phyloP scores from a whole-genome alignment of 2,329 filamentous ascomycete species.

The Massarina eburnea region DNA sequence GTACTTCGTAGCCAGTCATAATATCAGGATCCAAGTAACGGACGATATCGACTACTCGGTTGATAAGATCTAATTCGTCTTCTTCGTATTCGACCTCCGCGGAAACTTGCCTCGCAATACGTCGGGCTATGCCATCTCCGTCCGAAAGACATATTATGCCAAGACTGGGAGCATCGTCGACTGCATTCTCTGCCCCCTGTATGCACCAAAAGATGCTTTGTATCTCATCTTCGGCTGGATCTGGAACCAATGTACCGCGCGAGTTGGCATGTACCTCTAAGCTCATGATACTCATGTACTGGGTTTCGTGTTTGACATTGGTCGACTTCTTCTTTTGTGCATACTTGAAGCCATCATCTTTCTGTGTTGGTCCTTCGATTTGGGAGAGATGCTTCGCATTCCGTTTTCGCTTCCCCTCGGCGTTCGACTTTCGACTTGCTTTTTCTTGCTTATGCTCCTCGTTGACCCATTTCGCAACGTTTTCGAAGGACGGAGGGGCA shows the following conservation, averaged over 20 bases:
- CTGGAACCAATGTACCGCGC: slow-evolving; percentile 75
- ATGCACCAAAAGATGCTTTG: slow-evolving; percentile 89
- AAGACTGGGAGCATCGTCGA: slow-evolving; percentile 57
- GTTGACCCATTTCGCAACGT: slow-evolving; percentile 70
- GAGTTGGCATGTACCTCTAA: slow-evolving; percentile 91
- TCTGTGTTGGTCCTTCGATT: slow-evolving; percentile 85
- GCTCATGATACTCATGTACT: slow-evolving; percentile 97
- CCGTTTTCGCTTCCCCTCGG: slow-evolving; percentile 13
- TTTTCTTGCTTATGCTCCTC: slow-evolving; percentile 30
- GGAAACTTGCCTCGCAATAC: slow-evolving; percentile 62
- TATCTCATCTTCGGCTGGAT: slow-evolving; percentile 88
- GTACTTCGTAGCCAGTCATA: slow-evolving; percentile 91
- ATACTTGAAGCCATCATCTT: slow-evolving; percentile 83
- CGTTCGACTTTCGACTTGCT: slow-evolving; percentile 9
- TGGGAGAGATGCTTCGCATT: slow-evolving; percentile 64
- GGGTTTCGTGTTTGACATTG: slow-evolving; percentile 77
- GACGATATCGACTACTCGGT: slow-evolving; percentile 84
- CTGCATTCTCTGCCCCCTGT: slow-evolving; percentile 70
- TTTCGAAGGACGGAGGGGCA: slow-evolving; percentile 68
- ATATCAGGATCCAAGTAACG: slow-evolving; percentile 85
- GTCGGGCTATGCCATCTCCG: slow-evolving; percentile 59
- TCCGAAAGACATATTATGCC: slow-evolving; percentile 75
- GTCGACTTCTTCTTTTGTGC: slow-evolving; percentile 74
- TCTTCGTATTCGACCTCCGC: slow-evolving; percentile 72
- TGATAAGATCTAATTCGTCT: slow-evolving; percentile 82